Conservation (phyloP, 2,329 filamentous ascomycete genomes). For the Penicillium sp. region DNA sequence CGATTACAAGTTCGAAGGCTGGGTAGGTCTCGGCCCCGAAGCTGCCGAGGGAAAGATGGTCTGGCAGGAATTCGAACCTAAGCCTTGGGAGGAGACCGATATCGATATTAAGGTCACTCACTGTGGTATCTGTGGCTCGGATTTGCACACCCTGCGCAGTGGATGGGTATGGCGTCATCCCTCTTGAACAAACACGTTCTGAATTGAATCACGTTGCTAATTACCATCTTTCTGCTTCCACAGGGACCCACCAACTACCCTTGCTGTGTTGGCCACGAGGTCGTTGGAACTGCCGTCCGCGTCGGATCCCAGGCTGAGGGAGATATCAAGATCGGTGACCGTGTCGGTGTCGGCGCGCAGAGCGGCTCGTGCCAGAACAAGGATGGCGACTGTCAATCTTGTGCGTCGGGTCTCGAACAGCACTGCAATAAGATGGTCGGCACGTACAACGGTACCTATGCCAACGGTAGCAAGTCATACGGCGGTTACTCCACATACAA, state of each 20-base stretch:
- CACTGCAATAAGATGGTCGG: conserved; percentile 30
- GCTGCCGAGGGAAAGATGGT: conserved; percentile 55
- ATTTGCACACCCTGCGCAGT: conserved; percentile 58
- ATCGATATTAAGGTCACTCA: conserved; percentile 64
- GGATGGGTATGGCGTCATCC: conserved; percentile 38
- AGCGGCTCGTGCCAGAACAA: conserved; percentile 51
- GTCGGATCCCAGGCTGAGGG: conserved; percentile 51
- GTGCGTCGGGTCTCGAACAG: conserved; percentile 43
- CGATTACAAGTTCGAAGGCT: conserved; percentile 56
- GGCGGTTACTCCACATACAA: conserved; percentile 64
- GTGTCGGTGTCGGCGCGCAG: conserved; percentile 60
- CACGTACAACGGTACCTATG: conserved; percentile 32
- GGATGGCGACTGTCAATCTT: conserved; percentile 54
- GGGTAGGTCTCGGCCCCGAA: conserved; percentile 53
- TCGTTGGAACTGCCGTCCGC: conserved; percentile 59
- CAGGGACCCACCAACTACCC: conserved; percentile 39
- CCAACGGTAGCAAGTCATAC: conserved; percentile 61
- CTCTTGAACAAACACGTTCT: background rate
- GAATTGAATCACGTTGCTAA: background rate
- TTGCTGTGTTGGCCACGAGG: conserved; percentile 63
- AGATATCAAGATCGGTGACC: conserved; percentile 36
- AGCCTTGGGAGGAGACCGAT: conserved; percentile 64
- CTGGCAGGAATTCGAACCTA: conserved; percentile 60
- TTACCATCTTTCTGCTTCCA: background rate
- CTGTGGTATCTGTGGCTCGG: conserved; percentile 65